Conservation (phyloP, 2,329 filamentous ascomycete genomes). For the Nemania bipapillata region DNA sequence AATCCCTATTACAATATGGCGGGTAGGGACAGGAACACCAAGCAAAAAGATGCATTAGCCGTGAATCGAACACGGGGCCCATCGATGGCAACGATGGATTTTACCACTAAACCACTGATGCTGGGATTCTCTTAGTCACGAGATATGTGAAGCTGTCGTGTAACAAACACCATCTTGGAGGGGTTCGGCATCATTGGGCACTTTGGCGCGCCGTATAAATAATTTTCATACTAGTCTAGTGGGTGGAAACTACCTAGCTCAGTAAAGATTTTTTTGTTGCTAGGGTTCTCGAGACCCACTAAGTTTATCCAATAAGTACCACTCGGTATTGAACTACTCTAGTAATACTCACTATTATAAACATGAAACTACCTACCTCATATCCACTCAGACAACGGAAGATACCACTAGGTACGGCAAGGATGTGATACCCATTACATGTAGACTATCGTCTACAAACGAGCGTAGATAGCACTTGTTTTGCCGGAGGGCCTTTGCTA, state of each 20-base stretch:
- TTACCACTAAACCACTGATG: slow-evolving; percentile 64
- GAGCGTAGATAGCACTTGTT: too few relatives aligned
- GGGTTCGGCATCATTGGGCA: too few relatives aligned
- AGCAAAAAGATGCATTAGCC: slow-evolving; percentile 51
- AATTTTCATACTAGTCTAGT: neutral
- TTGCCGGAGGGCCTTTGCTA: too few relatives aligned
- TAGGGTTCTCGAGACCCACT: neutral
- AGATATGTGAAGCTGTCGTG: neutral
- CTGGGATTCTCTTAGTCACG: slow-evolving; percentile 19
- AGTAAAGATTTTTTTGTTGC: neutral
- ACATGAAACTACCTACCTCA: too few relatives aligned
- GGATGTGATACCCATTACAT: too few relatives aligned
- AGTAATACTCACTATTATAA: too few relatives aligned
- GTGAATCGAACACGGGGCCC: slow-evolving; percentile 61
- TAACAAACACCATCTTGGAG: neutral
- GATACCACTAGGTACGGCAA: too few relatives aligned
- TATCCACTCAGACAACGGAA: too few relatives aligned
- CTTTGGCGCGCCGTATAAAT: neutral
- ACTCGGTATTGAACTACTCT: neutral
- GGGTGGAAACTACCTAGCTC: neutral
- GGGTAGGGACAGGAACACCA: neutral
- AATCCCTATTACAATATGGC: neutral
- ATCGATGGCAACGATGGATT: slow-evolving; percentile 66
- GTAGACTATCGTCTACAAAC: too few relatives aligned
- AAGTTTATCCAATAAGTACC: neutral